Evolutionary conservation across 176 grass and related monocot genomes (phyloP).

Genomic region (Hordeum vulgare): MorexV3_pseudomolecules_assembly NC_058520.1:2617342-2617841

Average conservation of each 20-base stretch:
- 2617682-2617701: background rate
- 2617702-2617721: background rate
- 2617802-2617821: no score
- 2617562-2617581: background rate
- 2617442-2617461: no score
- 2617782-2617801: no score
- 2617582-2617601: background rate
- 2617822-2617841: background rate
- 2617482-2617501: background rate
- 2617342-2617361: no score
- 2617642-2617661: background rate
- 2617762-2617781: no score
- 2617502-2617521: constrained; percentile 9
- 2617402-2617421: background rate
- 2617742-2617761: background rate
- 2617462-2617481: background rate
- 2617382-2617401: no score
- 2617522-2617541: background rate
- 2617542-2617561: background rate
- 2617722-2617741: background rate
- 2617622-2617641: no score
- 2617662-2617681: background rate
- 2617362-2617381: no score
- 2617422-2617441: background rate
- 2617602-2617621: background rate